These are phyloP conservation scores for Lagenidium giganteum DNA, from an alignment of 352 stramenopile species.

Conservation along the genomic window DNA sequence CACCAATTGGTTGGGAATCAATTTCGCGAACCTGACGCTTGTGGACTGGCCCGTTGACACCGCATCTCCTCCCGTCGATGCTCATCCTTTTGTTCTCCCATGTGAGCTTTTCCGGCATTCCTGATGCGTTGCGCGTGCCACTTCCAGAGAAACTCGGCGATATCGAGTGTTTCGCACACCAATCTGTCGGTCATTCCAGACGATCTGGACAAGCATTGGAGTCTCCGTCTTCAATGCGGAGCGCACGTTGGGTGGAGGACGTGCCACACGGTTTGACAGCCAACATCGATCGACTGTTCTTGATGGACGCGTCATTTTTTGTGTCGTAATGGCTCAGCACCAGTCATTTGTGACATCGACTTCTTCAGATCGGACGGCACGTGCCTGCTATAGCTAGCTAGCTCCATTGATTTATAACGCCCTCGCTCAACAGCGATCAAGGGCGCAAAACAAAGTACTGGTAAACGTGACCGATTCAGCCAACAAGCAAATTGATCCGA, in stretches of 20 bases:
- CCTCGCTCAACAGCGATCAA: no score
- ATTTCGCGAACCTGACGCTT: conserved; percentile 51
- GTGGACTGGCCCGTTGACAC: conserved; percentile 27
- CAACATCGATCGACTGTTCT: no score
- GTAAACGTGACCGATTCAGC: no score
- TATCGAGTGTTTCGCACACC: conserved; percentile 31
- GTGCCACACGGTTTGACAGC: no score
- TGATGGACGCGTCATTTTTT: no score
- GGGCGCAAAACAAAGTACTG: no score
- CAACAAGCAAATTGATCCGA: no score
- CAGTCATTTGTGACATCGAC: no score
- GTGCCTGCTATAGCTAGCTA: no score
- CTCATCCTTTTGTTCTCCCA: conserved; percentile 31
- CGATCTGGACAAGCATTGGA: conserved; percentile 23
- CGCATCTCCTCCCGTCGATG: conserved; percentile 23
- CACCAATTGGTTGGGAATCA: conserved; percentile 33
- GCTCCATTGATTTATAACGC: no score
- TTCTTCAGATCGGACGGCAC: no score
- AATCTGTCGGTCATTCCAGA: conserved; percentile 24
- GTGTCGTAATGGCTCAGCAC: no score
- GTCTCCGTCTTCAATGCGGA: conserved; percentile 15
- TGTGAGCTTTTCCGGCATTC: conserved; percentile 40
- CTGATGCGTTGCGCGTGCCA: conserved; percentile 22
- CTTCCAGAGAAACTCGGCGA: conserved; percentile 33
- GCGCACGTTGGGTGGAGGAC: conserved; percentile 6